Percentiles rank a stretch among this genome's conserved stretches.
phyloP scores from a whole-genome alignment of 1,284 basidiomycete genomes.

The Sparassis latifolia region DNA sequence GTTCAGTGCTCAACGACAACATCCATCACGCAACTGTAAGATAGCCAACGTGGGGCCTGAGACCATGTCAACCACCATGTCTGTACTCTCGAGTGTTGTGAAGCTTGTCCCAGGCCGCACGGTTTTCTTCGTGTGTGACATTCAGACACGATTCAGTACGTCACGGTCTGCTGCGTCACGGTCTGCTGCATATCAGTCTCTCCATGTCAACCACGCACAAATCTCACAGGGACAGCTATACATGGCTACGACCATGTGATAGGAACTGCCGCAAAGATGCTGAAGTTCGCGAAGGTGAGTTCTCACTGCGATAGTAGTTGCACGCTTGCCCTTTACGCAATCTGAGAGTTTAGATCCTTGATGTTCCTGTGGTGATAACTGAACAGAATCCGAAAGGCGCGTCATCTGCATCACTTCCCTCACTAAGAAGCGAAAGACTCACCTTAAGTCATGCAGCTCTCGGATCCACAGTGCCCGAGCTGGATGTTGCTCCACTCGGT shows the following conservation, averaged over 20 bases:
- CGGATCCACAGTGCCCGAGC: constrained; percentile 61
- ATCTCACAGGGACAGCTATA: constrained; percentile 41
- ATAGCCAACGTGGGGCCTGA: no score
- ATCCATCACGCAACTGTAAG: no score
- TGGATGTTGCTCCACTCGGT: constrained; percentile 54
- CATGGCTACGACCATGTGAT: constrained; percentile 69
- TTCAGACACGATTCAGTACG: constrained; percentile 74
- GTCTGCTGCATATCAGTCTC: not conserved
- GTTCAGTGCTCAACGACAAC: no score
- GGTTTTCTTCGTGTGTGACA: constrained; percentile 74
- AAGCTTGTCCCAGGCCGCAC: constrained; percentile 43
- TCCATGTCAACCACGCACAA: no score
- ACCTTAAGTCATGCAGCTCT: constrained; percentile 41
- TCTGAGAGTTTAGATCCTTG: constrained; percentile 40
- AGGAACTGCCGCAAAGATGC: constrained; percentile 63
- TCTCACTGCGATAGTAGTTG: not conserved
- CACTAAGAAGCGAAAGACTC: not conserved
- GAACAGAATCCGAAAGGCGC: constrained; percentile 81
- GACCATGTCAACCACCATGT: no score
- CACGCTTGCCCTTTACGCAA: not conserved
- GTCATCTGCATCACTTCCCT: constrained; percentile 3
- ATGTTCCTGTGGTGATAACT: constrained; percentile 70
- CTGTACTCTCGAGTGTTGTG: constrained; percentile 11
- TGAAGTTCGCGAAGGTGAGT: constrained; percentile 66
- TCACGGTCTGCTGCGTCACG: not conserved